phyloP scores from a whole-genome alignment of 1,284 basidiomycete genomes.

The Tilletia walkeri region DNA sequence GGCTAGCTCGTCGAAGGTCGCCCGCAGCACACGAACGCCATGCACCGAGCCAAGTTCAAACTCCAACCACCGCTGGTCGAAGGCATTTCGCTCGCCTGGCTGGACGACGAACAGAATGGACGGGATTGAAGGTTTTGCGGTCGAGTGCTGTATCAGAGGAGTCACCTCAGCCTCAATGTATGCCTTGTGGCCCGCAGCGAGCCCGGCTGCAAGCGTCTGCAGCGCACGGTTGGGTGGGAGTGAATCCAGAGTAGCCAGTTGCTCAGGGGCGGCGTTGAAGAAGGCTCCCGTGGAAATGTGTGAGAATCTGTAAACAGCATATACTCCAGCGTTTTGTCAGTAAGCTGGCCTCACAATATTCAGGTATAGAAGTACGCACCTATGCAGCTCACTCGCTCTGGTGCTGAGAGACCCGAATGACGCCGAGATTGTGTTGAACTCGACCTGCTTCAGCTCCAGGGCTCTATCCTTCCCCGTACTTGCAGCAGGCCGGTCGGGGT shows the following conservation, averaged over 20 bases:
- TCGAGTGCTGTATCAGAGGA: neutral
- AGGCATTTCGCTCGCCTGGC: conserved; percentile 86
- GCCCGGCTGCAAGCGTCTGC: conserved; percentile 69
- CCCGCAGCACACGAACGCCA: conserved; percentile 35
- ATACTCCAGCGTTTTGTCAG: neutral
- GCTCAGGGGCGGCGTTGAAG: neutral
- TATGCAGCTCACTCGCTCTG: conserved; percentile 71
- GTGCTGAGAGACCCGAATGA: conserved; percentile 84
- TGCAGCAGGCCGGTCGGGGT: conserved; percentile 16
- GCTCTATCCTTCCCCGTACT: conserved; percentile 24
- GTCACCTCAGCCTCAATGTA: conserved; percentile 61
- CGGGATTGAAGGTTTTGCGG: conserved; percentile 18
- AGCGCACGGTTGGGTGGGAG: conserved; percentile 76
- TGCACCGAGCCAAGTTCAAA: conserved; percentile 74
- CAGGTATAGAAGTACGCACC: conserved; percentile 29
- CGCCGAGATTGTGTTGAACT: conserved; percentile 94
- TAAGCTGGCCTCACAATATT: neutral
- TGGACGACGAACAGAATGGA: conserved; percentile 84
- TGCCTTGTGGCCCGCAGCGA: conserved; percentile 75
- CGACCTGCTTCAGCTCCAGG: conserved; percentile 82
- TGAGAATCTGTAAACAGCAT: conserved; percentile 17
- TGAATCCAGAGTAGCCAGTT: neutral
- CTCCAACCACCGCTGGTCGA: conserved; percentile 87
- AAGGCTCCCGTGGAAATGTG: conserved; percentile 20
- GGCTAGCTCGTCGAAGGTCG: conserved; percentile 38